Conservation (phyloP, 129 eudicot species). For the Erigeron canadensis region DNA sequence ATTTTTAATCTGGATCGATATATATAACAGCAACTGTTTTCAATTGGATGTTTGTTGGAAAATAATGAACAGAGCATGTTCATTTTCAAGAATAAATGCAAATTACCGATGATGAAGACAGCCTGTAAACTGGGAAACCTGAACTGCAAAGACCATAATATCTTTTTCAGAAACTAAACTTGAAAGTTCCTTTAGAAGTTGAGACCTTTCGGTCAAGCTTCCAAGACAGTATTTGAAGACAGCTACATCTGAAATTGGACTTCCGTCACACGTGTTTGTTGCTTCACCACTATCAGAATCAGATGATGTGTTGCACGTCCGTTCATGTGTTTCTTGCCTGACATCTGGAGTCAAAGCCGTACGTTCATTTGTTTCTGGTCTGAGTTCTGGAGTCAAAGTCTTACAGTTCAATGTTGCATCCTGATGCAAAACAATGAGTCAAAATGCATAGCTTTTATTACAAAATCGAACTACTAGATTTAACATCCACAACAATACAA, state of each 20-base stretch:
- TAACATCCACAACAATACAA: background rate
- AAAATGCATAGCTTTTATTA: slow-evolving; percentile 1
- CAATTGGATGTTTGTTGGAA: background rate
- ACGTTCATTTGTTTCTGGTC: slow-evolving; percentile 48
- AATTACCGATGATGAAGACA: slow-evolving; percentile 90
- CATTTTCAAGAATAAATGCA: slow-evolving; percentile 3
- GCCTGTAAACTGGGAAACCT: slow-evolving; percentile 77
- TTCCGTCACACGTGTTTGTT: slow-evolving; percentile 42
- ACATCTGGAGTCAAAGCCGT: slow-evolving; percentile 33
- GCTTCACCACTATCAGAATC: slow-evolving; percentile 71
- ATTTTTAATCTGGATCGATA: slow-evolving; percentile 1
- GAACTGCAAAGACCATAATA: slow-evolving; percentile 53
- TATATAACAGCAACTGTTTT: slow-evolving; percentile 7
- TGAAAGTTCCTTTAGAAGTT: slow-evolving; percentile 69
- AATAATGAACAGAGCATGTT: slow-evolving; percentile 11
- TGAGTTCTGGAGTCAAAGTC: slow-evolving; percentile 33
- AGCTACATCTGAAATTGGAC: slow-evolving; percentile 52
- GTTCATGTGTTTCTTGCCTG: slow-evolving; percentile 48
- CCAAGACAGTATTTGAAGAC: slow-evolving; percentile 88
- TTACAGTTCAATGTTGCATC: slow-evolving; percentile 29
- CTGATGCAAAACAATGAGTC: slow-evolving; percentile 33
- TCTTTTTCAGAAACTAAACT: slow-evolving; percentile 49
- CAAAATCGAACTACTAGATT: background rate
- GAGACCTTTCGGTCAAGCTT: slow-evolving; percentile 58
- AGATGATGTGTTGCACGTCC: slow-evolving; percentile 46